phyloP scores from a whole-genome alignment of 164 flowering plant genomes.

The Annona cherimola region DNA sequence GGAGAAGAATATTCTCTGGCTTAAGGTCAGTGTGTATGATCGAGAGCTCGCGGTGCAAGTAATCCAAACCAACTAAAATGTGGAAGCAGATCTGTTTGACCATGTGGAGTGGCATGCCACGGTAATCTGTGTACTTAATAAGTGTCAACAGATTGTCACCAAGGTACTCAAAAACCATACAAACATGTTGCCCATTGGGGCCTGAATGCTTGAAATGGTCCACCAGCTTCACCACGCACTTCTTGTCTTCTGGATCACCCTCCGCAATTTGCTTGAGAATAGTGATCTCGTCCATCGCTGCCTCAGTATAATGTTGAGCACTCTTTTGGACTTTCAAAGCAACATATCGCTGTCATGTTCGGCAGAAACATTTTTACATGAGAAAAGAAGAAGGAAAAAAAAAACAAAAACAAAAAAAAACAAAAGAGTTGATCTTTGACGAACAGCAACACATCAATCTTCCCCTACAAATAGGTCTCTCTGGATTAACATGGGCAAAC shows the following conservation, averaged over 20 bases:
- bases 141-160: slow-evolving; percentile 92
- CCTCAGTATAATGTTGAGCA: slow-evolving; percentile 72
- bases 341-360: slow-evolving; percentile 42
- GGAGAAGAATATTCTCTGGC: slow-evolving; percentile 80
- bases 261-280: slow-evolving; percentile 81
- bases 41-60: slow-evolving; percentile 74
- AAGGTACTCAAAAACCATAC: slow-evolving; percentile 92
- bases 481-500: background rate
- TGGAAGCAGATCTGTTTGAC: slow-evolving; percentile 78
- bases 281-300: slow-evolving; percentile 75
- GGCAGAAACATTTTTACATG: background rate
- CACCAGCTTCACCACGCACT: slow-evolving; percentile 82
- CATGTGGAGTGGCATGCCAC: slow-evolving; percentile 65
- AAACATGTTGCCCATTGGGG: slow-evolving; percentile 94
- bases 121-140: slow-evolving; percentile 69
- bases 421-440: background rate
- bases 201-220: slow-evolving; percentile 97
- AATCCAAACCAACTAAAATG: slow-evolving; percentile 80
- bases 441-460: background rate
- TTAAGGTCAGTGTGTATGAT: slow-evolving; percentile 94
- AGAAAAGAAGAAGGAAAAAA: background rate
- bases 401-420: background rate
- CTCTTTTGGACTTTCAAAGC: slow-evolving; percentile 80
- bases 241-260: slow-evolving; percentile 74
- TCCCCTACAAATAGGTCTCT: background rate